Conservation (phyloP, 176 grass and related monocot genomes). For the Paspalum notatum region DNA sequence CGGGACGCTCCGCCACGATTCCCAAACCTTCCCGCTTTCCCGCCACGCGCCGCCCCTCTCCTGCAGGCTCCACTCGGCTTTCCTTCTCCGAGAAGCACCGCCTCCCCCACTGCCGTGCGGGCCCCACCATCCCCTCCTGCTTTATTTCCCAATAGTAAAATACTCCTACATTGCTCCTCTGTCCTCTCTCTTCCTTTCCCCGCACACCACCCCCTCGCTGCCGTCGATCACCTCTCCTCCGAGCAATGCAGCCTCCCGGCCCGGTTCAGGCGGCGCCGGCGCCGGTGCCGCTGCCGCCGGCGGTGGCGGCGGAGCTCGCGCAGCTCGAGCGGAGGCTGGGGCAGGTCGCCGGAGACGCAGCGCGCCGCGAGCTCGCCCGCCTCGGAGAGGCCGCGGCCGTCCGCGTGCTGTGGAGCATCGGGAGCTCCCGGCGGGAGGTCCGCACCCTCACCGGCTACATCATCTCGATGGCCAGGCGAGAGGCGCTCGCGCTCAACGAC, state of each 20-base stretch:
- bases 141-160: neutral
- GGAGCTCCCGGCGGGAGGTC: neutral
- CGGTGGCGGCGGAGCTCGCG: constrained; percentile 30
- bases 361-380: constrained; percentile 22
- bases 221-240: neutral
- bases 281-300: neutral
- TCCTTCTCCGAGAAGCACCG: neutral
- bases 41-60: neutral
- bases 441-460: constrained; percentile 35
- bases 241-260: neutral
- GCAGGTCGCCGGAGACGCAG: neutral
- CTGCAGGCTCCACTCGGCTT: neutral
- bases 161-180: neutral
- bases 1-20: no score
- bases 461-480: neutral
- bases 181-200: neutral
- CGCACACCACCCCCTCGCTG: neutral
- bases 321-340: constrained; percentile 13
- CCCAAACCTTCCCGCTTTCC: no score
- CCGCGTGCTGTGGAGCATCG: constrained; percentile 35
- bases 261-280: neutral
- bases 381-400: constrained; percentile 13
- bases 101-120: neutral
- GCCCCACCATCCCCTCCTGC: neutral
- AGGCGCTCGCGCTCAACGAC: constrained; percentile 1